phyloP scores from a whole-genome alignment of 2,329 filamentous ascomycete genomes.

The Lasiodiplodia sp. region DNA sequence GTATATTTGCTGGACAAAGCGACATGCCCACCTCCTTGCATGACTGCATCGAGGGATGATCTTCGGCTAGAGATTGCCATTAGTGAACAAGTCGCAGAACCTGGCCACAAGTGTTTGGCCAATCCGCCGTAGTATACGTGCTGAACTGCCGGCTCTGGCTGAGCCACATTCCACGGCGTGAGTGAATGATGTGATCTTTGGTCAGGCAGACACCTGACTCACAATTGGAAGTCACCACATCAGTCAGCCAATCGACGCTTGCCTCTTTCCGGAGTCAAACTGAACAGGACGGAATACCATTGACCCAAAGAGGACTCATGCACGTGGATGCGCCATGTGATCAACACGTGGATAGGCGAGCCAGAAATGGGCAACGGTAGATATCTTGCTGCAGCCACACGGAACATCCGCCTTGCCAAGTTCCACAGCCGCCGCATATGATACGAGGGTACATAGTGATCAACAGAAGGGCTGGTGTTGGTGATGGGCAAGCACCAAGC shows the following conservation, averaged over 20 bases:
- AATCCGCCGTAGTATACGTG: no score
- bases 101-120: no score
- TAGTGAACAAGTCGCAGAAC: no score
- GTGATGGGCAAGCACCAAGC: no score
- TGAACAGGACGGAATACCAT: not conserved
- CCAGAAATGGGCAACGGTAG: constrained; percentile 3
- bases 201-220: not conserved
- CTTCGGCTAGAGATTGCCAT: no score
- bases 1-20: no score
- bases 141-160: no score
- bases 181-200: not conserved
- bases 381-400: constrained; percentile 12
- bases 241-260: not conserved
- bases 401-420: not conserved
- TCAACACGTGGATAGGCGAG: not conserved
- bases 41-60: no score
- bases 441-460: no score
- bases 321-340: constrained; percentile 1
- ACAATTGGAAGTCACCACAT: not conserved
- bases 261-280: not conserved
- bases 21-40: no score
- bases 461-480: no score
- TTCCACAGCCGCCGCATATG: not conserved
- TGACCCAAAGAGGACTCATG: not conserved
- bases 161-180: not conserved